phyloP scores from a whole-genome alignment of 352 stramenopile genomes.

The Phytophthora ramorum region DNA sequence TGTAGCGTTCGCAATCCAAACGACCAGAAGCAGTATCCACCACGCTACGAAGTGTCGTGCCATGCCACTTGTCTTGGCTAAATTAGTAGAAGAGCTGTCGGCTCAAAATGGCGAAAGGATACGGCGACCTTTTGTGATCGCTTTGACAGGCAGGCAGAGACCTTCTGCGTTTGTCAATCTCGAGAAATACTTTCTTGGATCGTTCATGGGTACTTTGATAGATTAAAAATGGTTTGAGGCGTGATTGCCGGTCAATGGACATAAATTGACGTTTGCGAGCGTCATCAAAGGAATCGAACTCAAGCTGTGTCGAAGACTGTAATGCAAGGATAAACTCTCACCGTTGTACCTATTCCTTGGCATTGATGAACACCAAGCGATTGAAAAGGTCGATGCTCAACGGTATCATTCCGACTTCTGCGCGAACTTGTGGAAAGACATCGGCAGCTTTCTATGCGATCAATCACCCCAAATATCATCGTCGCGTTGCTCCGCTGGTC shows the following conservation, averaged over 20 bases:
- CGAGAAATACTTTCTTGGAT: too few species aligned
- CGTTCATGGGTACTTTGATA: too few species aligned
- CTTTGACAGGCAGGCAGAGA: constrained; percentile 12
- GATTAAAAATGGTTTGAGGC: constrained; percentile 6
- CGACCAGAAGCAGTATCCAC: constrained; percentile 11
- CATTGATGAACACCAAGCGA: constrained; percentile 41
- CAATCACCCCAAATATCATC: background rate
- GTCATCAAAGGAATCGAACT: constrained; percentile 14
- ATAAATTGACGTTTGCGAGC: background rate
- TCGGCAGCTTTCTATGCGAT: constrained; percentile 7
- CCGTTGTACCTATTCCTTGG: constrained; percentile 42
- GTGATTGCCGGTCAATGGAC: constrained; percentile 18
- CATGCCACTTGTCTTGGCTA: background rate
- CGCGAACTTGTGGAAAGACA: constrained; percentile 9
- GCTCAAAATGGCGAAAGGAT: constrained; percentile 11
- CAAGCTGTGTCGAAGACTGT: constrained; percentile 11
- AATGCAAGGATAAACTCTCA: background rate
- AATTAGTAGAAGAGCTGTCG: background rate
- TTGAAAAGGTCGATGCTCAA: constrained; percentile 23
- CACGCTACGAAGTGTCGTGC: background rate
- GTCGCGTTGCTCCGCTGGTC: background rate
- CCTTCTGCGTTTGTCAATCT: background rate
- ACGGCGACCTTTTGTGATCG: constrained; percentile 9
- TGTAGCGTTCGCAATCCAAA: constrained; percentile 1
- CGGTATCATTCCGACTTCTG: background rate